Evolutionary conservation across 169 alveolate genomes (phyloP), one percentile per base, ranked within the genome.

Genomic region (Plasmodium falciparum): DNA sequence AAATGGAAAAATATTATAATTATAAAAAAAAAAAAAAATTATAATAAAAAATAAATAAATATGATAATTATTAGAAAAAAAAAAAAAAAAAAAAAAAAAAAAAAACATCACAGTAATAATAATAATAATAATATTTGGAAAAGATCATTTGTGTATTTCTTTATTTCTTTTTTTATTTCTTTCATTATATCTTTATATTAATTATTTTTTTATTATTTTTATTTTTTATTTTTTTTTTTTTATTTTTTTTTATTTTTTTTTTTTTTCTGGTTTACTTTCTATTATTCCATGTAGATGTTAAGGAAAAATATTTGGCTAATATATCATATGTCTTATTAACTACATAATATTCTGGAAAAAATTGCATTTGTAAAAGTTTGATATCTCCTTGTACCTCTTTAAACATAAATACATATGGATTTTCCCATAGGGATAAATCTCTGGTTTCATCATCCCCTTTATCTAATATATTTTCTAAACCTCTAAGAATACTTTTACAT

Each of bases 361-460:
- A 93, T 54, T 89, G 95, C 95, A 93, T 92, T 88, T 93, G 95
- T 8, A 94, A 83, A 49, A 93, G 93, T 91, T 93, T 93, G 65
- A 92, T 61, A 45, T 93, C 78, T 4, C 93, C 95, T 75, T 89
- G 95, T 20, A 93, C 96, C 45, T 94, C 96, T 58, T 88, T 88
- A 83, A 96, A 94, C 92, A 96, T 93, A 62, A 89, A 80, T n/a
- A 90, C 96, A 74, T 96, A 96, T 8, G 98, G 98, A 75, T 96
- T 96, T 54, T 95, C 98, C 73, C 95, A 92, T 66, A 96, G 93
- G 11, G 93, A 92, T 70, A 93, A 86, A 58, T 85, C 88, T 65
- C 93, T 88, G 33, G 95, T 93, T 88, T 95, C 97, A 69, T 90
- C 93, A 15, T 76, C 95, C 65, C 98, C 98, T 52, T 90, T 93